Base-by-base conservation (phyloP, 2,329 filamentous ascomycete genomes). In the Sphaceloma murrayae region DNA sequence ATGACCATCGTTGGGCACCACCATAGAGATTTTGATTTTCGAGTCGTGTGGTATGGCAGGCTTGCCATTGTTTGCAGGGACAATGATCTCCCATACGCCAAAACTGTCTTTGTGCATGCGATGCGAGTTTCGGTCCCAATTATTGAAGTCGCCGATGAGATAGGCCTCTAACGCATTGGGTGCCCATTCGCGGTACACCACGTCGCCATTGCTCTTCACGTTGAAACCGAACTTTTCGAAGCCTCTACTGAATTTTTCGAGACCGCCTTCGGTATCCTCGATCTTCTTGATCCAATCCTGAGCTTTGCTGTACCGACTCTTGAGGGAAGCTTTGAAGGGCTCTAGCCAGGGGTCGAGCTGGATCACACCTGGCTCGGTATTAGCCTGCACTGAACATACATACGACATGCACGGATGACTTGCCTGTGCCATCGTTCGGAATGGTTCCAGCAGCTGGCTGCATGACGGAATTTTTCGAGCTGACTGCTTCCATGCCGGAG, bases 141-240 rank as follows among this genome's bases (percentile, higher is more conserved):
- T 76, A 66, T 98, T 98, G 72, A 96, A 98, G 55, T 96, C 91
- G 49, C 91, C 91, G 54, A 94, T 82, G 43, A 98, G 74, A 60
- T 80, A 87, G 39, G 91, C 91, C 57, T 83, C 73, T 30, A 77
- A 70, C 44, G 87, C 89, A 68, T 87, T 93, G 18, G 91, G 88
- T 1, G 91, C 91, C 91, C 91, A 98, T 73, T 98, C 91, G 54
- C 86, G 77, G 65, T 98, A 98, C 47, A 74, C 71, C 53, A 98
- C 86, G 62, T 88, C 87, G 62, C 85, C 85, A 56, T 94, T 79
- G 44, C 77, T 69, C 58, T 81, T 74, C 48, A 91, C 80, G 53
- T 85, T 86, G 64, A 98, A 77, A 46, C 91, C 91, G 58, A 84
- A 94, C 50, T 74, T 80, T 58, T 96, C 86, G 50, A 78, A 82